Evolutionary conservation across 306 rosid species (phyloP).

Genomic region (Dryas octopetala): DNA sequence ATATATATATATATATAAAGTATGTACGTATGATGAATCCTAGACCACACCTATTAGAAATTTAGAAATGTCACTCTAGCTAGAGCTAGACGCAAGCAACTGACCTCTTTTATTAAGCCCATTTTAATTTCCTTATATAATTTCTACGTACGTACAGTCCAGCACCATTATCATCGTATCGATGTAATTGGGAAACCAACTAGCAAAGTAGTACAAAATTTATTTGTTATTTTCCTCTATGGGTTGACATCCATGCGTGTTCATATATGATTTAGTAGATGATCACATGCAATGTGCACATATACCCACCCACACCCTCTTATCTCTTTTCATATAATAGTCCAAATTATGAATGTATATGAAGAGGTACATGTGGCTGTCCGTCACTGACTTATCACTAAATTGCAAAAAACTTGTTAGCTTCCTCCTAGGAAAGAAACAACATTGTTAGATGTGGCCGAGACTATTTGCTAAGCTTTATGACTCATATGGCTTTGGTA

Average conservation of each 20-base stretch:
- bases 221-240: neutral
- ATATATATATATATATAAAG: neutral
- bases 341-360: neutral
- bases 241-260: no score
- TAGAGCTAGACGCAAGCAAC: neutral
- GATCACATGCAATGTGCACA: neutral
- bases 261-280: no score
- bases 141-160: no score
- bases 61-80: neutral
- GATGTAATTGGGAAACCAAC: no score
- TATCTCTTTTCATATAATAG: neutral
- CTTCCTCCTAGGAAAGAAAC: constrained; percentile 12
- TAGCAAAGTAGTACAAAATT: neutral
- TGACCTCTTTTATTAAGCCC: neutral
- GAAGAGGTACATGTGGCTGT: neutral
- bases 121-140: neutral
- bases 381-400: neutral
- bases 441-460: constrained; percentile 12
- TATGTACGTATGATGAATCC: neutral
- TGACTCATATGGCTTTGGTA: neutral
- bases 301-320: neutral
- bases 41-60: neutral
- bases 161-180: no score
- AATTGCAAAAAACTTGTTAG: neutral
- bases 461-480: neutral